Evolutionary conservation across 306 rosid genomes (phyloP), one percentile per base, ranked within the genome.

Genomic region (Morella rubra): DNA sequence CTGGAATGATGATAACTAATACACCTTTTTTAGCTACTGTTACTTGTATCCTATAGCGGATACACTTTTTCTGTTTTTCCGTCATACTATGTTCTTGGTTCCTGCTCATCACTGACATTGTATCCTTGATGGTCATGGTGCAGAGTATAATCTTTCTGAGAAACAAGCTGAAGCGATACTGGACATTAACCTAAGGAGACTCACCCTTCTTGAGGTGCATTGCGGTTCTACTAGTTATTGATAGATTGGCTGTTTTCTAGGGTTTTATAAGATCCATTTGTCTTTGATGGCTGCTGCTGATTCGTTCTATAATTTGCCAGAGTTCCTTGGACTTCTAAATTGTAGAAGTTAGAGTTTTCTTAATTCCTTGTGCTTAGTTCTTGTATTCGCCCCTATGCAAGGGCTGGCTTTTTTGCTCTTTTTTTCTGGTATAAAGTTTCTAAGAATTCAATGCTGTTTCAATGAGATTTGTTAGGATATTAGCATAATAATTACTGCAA

Each of bases 81-180:
- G 3, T 42, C 71, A 0, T 41, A 42, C 27, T 18, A 65, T 65
- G 20, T 65, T 41, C 41, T 58, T 65, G 70, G 12, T 65, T 42
- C n/a, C 71, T 65, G 24, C 71, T 65, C 41, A 15, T 65, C 0
- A 5, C 24, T 65, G 15, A 65, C 10, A 42, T 42, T 65, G 49
- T 42, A 41, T 65, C 71, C 71, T 65, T 41, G 41, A 18, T 58
- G 40, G 41, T 22, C 27, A 41, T 65, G 71, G 71, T 85, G 83
- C 93, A 95, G 99, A 83, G 80, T 89, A 89, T 78, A 83, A 68
- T 84, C 91, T 95, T 52, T 92, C 99, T 70, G 97, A 89, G 68
- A 95, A 89, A 81, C 99, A 95, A 89, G 93, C 99, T 76, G 99
- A 95, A 79, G 97, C 99, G 72, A 85, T 95, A 79, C 72, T 95